These are phyloP conservation scores for Arbutus unedo DNA, from an alignment of 148 eudicot species.

Conservation along the genomic window DNA sequence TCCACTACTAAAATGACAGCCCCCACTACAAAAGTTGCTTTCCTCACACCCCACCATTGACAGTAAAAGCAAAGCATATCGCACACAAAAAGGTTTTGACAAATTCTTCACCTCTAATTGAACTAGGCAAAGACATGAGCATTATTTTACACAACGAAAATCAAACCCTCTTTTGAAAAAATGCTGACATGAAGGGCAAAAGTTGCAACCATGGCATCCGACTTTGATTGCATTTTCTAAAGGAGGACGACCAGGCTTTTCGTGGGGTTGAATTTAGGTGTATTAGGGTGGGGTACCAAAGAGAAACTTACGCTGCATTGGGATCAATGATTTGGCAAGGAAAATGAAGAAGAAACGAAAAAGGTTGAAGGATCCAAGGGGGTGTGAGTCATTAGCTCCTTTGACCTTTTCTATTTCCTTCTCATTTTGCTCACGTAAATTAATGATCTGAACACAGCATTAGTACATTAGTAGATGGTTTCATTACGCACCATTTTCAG, in stretches of 20 bases:
- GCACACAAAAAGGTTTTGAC: slow-evolving; percentile 46
- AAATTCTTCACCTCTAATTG: slow-evolving; percentile 34
- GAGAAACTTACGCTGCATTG: background rate
- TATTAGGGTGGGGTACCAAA: slow-evolving; percentile 10
- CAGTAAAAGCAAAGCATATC: slow-evolving; percentile 22
- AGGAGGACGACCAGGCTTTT: slow-evolving; percentile 22
- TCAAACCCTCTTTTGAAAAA: slow-evolving; percentile 44
- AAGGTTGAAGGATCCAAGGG: background rate
- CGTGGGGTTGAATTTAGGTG: slow-evolving; percentile 18
- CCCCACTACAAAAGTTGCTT: slow-evolving; percentile 57
- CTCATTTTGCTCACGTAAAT: background rate
- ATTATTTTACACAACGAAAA: slow-evolving; percentile 33
- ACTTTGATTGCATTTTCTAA: slow-evolving; percentile 44
- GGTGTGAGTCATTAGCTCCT: background rate
- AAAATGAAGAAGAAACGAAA: background rate
- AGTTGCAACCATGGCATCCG: slow-evolving; percentile 42
- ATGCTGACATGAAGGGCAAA: slow-evolving; percentile 20
- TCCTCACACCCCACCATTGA: slow-evolving; percentile 51
- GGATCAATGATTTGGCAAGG: background rate
- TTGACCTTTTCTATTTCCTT: background rate
- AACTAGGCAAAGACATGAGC: slow-evolving; percentile 40
- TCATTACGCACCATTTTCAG: background rate
- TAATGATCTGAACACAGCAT: background rate
- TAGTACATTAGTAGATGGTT: background rate
- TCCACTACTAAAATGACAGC: slow-evolving; percentile 46